phyloP scores from a whole-genome alignment of 176 grass and related monocot species.

The Eragrostis nindensis region DNA sequence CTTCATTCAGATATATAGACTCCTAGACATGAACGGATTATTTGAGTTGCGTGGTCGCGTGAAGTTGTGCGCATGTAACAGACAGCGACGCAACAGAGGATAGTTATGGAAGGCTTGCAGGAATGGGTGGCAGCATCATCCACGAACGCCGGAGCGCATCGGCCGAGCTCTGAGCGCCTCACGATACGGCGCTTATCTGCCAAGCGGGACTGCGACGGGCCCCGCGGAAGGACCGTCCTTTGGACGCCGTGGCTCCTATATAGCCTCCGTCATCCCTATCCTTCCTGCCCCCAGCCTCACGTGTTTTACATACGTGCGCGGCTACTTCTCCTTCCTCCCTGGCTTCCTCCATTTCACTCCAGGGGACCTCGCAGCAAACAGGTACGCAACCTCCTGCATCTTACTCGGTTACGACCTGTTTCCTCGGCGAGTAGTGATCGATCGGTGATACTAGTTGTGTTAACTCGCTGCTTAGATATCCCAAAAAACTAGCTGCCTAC shows the following conservation, averaged over 20 bases:
- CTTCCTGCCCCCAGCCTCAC: neutral
- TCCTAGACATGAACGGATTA: neutral
- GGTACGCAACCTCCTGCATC: neutral
- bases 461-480: neutral
- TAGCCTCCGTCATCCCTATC: constrained; percentile 53
- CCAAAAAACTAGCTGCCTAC: neutral
- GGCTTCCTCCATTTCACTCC: neutral
- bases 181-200: constrained; percentile 66
- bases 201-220: constrained; percentile 35
- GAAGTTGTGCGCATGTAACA: neutral
- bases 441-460: neutral
- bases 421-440: neutral
- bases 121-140: neutral
- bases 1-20: neutral
- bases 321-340: neutral
- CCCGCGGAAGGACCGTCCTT: constrained; percentile 18
- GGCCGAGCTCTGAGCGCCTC: constrained; percentile 48
- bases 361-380: neutral
- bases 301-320: constrained; percentile 32
- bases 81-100: neutral
- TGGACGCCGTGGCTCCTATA: constrained; percentile 53
- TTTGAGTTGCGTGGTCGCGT: neutral
- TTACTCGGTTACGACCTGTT: neutral
- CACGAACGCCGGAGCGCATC: neutral
- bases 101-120: no score